Evolutionary conservation across 2,329 filamentous ascomycete genomes (phyloP), one percentile per base, ranked within the genome.

Genomic region (Fusarium redolens): DNA sequence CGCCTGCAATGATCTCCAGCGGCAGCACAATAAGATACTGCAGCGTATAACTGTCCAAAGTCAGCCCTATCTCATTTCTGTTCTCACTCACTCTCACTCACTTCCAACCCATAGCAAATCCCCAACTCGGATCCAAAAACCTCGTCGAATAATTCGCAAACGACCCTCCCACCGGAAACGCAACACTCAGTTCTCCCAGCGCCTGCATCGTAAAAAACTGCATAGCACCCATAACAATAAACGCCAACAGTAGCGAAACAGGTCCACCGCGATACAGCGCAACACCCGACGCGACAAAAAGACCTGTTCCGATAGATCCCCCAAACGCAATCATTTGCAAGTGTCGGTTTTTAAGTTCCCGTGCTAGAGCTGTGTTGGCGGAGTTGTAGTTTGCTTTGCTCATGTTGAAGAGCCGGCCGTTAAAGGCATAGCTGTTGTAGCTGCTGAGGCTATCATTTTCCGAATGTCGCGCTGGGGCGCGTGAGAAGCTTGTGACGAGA

Each of bases 21-120:
- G 95, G 95, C 28, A 97, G 82, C 0, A 95, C 90, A 31, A 94
- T 87, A 2, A 97, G 88, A 94, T 95, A 97, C 82, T 97, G 93
- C 65, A 97, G 81, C 9, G 93, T 93, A 79, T 97, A 97, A 78
- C 91, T 93, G 4, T 20, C 17, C 9, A 8, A 35, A 18, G 56
- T 69, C 20, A 63, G 51, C 44, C 17, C 22, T 14, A 31, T 40
- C 28, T 33, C 20, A 14, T 20, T 31, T 33, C 33, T 33, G 15
- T 17, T 17, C 20, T 31, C 25, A 30, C 25, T n/a, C 20, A 33
- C 14, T 22, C 10, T 25, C 18, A 43, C 63, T 69, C 80, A 93
- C 87, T 97, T 97, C 94, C 94, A 97, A 14, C 94, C 95, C 93
- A 97, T 97, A 33, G 94, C 93, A 79, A 97, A 97, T 0, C 94